Base-by-base conservation (phyloP, 208 protist species). In the Crithidia mellificae region DNA sequence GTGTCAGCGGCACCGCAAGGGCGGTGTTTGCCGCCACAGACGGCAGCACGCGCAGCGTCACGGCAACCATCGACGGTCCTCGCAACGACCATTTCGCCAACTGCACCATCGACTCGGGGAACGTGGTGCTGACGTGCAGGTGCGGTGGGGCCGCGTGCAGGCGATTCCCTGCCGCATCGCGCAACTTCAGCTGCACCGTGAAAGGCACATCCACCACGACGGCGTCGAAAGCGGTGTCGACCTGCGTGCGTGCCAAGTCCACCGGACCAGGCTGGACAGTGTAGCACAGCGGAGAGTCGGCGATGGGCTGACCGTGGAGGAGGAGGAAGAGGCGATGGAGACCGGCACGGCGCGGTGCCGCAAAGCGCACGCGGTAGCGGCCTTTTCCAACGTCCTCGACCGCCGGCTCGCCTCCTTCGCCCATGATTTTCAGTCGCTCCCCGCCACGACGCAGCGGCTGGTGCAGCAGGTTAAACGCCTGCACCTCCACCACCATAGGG, bases 271-370 rank as follows among this genome's bases (percentile, higher is more conserved):
- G 74, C 6, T 63, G 63, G 19, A 93, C 83, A n/a, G 62, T 57
- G 50, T 88, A 65, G 27, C 38, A 55, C 62, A 93, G 58, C 53
- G 88, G 88, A 3, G 85, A 91, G 64, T 87, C 79, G 14, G 85
- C 74, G 12, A 93, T 58, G 22, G 78, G 88, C 62, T 91, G 79
- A 1, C 83, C 88, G 53, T 84, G 77, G 51, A 90, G 64, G 6
- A 87, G 62, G 38, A 90, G 68, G 47, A 89, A 77, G 53, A 90
- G 72, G 41, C 76, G 59, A 63, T 88, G 72, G 27, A 67, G 55
- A 9, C 88, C 85, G 27, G 77, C 61, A n/a, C 59, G 77, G 0
- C 43, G 63, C 4, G 88, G 83, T 2, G 83, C 80, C 8, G 67
- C 72, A 61, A 84, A 90, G 22, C 44, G 57, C 2, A 93, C 61